phyloP scores from a whole-genome alignment of 176 grass and related monocot genomes.

The Oryza australiensis region DNA sequence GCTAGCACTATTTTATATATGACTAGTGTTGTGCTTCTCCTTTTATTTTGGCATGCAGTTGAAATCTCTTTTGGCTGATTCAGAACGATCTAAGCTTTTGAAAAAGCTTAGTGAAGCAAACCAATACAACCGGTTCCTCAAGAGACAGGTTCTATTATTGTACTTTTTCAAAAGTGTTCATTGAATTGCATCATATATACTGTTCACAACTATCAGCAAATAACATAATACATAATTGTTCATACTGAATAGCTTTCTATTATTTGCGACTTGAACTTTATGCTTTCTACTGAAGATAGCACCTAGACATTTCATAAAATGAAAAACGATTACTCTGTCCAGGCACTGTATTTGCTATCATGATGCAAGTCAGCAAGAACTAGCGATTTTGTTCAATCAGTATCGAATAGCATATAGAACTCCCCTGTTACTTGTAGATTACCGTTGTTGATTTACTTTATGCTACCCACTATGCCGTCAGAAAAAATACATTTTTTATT shows the following conservation, averaged over 20 bases:
- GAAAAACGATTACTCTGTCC: not conserved
- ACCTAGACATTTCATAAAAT: constrained; percentile 9
- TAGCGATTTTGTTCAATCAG: not conserved
- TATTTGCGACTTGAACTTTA: not conserved
- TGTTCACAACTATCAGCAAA: not conserved
- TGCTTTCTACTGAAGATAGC: constrained; percentile 4
- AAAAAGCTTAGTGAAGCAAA: constrained; percentile 98
- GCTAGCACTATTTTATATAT: not conserved
- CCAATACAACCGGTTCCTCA: constrained; percentile 88
- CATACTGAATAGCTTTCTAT: not conserved
- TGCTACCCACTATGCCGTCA: not conserved
- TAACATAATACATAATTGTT: not conserved
- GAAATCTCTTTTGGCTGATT: constrained; percentile 81
- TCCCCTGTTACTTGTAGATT: not conserved
- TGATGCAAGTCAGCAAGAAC: not conserved
- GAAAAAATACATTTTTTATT: not conserved
- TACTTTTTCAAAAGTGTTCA: not conserved
- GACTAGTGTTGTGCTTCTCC: constrained; percentile 23
- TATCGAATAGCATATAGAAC: not conserved
- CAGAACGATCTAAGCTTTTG: constrained; percentile 66
- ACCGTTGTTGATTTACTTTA: not conserved
- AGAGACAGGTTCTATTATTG: constrained; percentile 69
- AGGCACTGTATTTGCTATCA: not conserved
- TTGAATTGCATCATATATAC: not conserved
- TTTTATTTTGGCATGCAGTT: constrained; percentile 53